Evolutionary conservation across 306 rosid genomes (phyloP), one percentile per base, ranked within the genome.

Genomic region (Ochetophila trinervis): DNA sequence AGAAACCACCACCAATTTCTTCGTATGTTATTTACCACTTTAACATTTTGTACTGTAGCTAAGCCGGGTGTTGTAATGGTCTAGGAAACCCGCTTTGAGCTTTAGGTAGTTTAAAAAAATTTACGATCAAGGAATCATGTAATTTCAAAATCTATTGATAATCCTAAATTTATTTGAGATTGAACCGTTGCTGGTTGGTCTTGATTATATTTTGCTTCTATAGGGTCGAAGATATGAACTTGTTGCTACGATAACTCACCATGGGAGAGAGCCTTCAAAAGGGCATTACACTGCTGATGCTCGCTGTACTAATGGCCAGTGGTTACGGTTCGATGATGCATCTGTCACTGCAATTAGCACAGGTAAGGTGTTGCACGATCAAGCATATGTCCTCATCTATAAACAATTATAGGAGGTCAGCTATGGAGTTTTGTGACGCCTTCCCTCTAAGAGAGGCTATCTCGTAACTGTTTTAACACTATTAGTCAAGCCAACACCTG

Each of bases 281-380:
- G 99, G 99, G 30, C 97, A 90, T 74, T 93, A 93, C 80, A 93
- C 96, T 12, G 95, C 99, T 2, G 96, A 93, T 86, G 91, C 91
- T 30, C 84, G 74, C 65, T 77, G 78, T 74, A 72, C 79, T 1
- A 76, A 77, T 27, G 79, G 89, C 67, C 86, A 69, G 61, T 93
- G 99, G 99, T 85, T 90, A 19, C 82, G 95, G 62, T 93, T 88
- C 65, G 91, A 93, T 56, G 97, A 93, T 57, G 86, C 88, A 2
- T 90, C 90, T 35, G 97, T 93, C 57, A 70, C 49, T 40, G 71
- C 90, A 55, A 86, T 93, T n/a, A 87, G 88, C 68, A 59, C 78
- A 40, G 69, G 72, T 32, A 76, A 84, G 69, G 99, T 93, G 75
- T 75, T 84, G 73, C 99, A 93, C 73, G 94, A 90, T 48, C 93